A percentile compares a stretch with the other conserved stretches of the same genome.
Conservation (phyloP, 2,329 filamentous ascomycete species). For the Colletotrichum cereale region DNA sequence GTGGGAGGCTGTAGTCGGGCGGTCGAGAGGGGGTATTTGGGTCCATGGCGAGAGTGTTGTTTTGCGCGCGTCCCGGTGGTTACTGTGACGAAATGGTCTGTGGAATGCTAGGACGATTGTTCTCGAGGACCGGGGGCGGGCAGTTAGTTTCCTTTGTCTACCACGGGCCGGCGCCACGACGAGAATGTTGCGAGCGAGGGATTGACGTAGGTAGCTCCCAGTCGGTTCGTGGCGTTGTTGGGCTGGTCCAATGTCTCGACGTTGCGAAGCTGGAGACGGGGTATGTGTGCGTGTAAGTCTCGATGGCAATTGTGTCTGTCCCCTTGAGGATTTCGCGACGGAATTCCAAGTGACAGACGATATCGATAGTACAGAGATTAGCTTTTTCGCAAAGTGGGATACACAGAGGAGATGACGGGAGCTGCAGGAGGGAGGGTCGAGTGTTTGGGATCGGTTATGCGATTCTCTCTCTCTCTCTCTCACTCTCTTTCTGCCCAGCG, state of each 20-base stretch:
- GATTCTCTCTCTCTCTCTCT: background rate
- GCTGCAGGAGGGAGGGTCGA: conserved; percentile 13
- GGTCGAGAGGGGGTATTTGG: conserved; percentile 64
- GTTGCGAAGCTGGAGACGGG: background rate
- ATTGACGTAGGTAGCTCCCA: conserved; percentile 19
- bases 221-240: conserved; percentile 13
- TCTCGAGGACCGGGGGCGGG: conserved; percentile 2
- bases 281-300: conserved; percentile 15
- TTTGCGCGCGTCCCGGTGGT: conserved; percentile 26
- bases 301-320: conserved; percentile 2
- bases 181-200: background rate
- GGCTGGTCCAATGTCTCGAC: background rate
- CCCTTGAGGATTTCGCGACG: background rate
- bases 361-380: conserved; percentile 5
- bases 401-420: conserved; percentile 1
- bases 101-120: conserved; percentile 29
- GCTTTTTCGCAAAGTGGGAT: conserved; percentile 22
- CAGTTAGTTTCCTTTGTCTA: conserved; percentile 23
- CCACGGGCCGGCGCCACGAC: conserved; percentile 34
- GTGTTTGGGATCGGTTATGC: background rate
- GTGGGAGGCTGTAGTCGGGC: conserved; percentile 69
- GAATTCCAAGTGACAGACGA: background rate
- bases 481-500: conserved; percentile 24
- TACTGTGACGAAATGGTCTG: conserved; percentile 30
- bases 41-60: conserved; percentile 56